phyloP scores from a whole-genome alignment of 2,329 filamentous ascomycete genomes.

The Diaporthe ilicicola region DNA sequence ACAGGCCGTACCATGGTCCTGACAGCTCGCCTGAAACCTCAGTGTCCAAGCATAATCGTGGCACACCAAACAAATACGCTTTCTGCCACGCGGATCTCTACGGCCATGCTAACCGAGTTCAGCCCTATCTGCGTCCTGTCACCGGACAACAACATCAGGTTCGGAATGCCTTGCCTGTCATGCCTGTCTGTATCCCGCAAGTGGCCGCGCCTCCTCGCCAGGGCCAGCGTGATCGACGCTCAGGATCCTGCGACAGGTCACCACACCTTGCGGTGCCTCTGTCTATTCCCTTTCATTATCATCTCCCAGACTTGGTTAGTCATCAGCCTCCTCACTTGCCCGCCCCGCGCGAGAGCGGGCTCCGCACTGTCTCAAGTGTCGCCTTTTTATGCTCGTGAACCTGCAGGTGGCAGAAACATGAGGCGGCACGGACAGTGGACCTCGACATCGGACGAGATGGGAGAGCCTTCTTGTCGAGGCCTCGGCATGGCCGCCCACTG shows the following conservation, averaged over 20 bases:
- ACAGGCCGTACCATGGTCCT: constrained; percentile 3
- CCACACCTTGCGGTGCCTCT: neutral
- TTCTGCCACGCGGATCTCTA: neutral
- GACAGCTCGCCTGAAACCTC: constrained; percentile 16
- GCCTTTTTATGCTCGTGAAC: constrained; percentile 6
- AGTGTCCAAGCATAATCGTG: neutral
- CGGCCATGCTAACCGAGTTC: constrained; percentile 15
- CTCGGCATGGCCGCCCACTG: neutral
- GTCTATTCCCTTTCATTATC: neutral
- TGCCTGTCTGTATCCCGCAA: neutral
- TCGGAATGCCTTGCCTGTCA: neutral
- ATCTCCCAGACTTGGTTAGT: neutral
- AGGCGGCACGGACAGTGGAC: constrained; percentile 6
- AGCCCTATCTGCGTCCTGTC: constrained; percentile 9
- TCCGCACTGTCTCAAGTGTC: constrained; percentile 22
- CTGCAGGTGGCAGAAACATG: neutral
- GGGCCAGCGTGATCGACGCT: constrained; percentile 13
- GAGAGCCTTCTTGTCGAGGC: neutral
- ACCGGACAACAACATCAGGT: neutral
- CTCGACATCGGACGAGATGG: constrained; percentile 16
- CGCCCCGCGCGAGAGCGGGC: neutral
- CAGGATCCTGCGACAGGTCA: constrained; percentile 4
- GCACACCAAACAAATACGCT: neutral
- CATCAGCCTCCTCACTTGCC: neutral
- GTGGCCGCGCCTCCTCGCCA: neutral